Conservation (phyloP, 2,329 filamentous ascomycete genomes). For the Zasmidium angulare region DNA sequence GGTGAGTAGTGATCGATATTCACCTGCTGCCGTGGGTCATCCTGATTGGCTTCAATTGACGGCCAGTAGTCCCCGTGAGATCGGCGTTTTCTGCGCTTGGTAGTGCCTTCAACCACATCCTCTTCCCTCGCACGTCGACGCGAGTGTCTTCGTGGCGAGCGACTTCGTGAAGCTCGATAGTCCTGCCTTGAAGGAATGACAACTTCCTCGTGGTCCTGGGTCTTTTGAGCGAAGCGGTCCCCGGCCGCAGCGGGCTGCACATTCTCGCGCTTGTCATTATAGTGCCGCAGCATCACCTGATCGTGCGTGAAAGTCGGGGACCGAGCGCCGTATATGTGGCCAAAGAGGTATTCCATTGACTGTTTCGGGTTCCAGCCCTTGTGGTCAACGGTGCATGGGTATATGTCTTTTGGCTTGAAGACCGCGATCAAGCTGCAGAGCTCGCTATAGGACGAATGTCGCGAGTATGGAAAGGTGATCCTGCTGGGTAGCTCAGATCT, state of each 20-base stretch:
- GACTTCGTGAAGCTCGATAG: not conserved
- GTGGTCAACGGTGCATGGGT: slow-evolving; percentile 72
- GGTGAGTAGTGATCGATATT: slow-evolving; percentile 7
- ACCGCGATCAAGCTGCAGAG: slow-evolving; percentile 67
- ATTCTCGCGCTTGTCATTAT: not conserved
- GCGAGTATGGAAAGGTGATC: slow-evolving; percentile 74
- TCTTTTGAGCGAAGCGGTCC: slow-evolving; percentile 2
- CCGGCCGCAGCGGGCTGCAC: not conserved
- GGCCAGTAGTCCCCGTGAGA: slow-evolving; percentile 7
- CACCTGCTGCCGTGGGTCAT: no score
- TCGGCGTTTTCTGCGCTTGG: slow-evolving; percentile 8
- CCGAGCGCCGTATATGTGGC: slow-evolving; percentile 59
- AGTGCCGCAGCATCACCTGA: slow-evolving; percentile 50
- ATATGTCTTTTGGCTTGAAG: slow-evolving; percentile 73
- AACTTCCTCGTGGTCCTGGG: slow-evolving; percentile 1
- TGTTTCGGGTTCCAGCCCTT: slow-evolving; percentile 61
- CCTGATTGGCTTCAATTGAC: no score
- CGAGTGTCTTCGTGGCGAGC: not conserved
- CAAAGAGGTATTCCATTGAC: slow-evolving; percentile 71
- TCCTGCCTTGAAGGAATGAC: not conserved
- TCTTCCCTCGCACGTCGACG: not conserved
- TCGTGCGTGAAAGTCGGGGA: slow-evolving; percentile 65
- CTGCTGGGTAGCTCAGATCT: slow-evolving; percentile 24
- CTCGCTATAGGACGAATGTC: slow-evolving; percentile 84
- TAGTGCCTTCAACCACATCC: not conserved